Base-by-base conservation (phyloP, 306 rosid species). In the Vigna angularis region DNA sequence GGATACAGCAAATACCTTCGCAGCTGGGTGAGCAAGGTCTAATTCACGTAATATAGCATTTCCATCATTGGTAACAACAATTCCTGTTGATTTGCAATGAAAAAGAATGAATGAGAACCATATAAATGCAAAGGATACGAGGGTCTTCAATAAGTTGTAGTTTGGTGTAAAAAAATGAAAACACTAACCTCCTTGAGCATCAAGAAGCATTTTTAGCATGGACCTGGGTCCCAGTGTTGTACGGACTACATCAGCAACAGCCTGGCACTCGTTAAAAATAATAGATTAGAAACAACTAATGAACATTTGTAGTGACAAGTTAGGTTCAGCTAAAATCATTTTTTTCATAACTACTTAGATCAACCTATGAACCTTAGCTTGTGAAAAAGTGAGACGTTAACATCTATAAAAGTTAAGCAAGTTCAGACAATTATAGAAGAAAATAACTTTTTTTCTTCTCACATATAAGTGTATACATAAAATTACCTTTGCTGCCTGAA, bases 21-120 rank as follows among this genome's bases (percentile, higher is more conserved):
- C 99, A 67, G 99, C 99, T 8, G 99, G 99, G 71, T 96, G 99
- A 30, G 99, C 96, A 79, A 96, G 26, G 86, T 96, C 99, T 77
- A 96, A 74, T 78, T 96, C 99, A 55, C 99, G 91, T 79, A 96
- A 83, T 80, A 96, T 96, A 42, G 99, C 94, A 87, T 96, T 96
- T 49, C 99, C 99, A 85, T 96, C 99, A 77, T 96, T 96, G 16
- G 99, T 96, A 66, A 96, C 99, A 53, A 96, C 99, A 45, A 96
- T 96, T 59, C 98, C 98, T 95, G 86, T 66, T 57, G 71, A 69
- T 69, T 79, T 76, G 65, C 15, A 36, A 50, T 30, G 44, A 17
- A 26, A 63, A 80, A 34, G 30, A 53, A 70, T 26, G 32, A 32
- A 57, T 34, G 26, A 26, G 58, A 26, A 12, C 65, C 20, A 78